Evolutionary conservation across 2,329 filamentous ascomycete species (phyloP).

Genomic region (Colletotrichum lindemuthianum): DNA sequence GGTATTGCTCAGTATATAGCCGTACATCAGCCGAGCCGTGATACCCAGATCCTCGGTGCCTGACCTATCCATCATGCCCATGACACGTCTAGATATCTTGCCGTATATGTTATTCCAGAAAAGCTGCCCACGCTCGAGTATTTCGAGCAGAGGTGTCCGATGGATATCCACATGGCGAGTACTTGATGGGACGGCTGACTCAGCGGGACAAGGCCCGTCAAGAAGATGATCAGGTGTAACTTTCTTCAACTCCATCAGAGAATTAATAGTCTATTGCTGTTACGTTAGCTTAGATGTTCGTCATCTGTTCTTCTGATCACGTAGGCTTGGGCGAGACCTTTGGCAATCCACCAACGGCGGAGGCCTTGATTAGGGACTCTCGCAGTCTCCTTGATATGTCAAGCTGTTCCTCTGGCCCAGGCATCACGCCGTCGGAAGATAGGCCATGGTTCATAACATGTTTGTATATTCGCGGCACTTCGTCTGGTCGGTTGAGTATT

Average conservation of each 20-base stretch:
- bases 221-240: conserved; percentile 53
- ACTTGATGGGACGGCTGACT: conserved; percentile 50
- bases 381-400: conserved; percentile 56
- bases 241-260: conserved; percentile 55
- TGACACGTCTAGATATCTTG: conserved; percentile 57
- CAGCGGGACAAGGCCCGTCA: conserved; percentile 41
- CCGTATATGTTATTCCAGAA: conserved; percentile 62
- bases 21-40: conserved; percentile 59
- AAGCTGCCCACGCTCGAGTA: conserved; percentile 54
- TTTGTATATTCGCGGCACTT: conserved; percentile 56
- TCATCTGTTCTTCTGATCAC: neutral
- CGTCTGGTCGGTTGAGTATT: conserved; percentile 59
- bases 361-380: conserved; percentile 60
- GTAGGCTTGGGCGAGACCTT: conserved; percentile 49
- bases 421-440: conserved; percentile 38
- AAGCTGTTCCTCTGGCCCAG: conserved; percentile 49
- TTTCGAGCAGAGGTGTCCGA: conserved; percentile 44
- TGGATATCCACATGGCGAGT: conserved; percentile 51
- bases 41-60: conserved; percentile 62
- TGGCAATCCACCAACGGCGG: conserved; percentile 59
- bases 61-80: conserved; percentile 58
- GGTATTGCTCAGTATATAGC: conserved; percentile 59
- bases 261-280: conserved; percentile 54
- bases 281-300: neutral
- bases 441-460: conserved; percentile 50